Conservation (phyloP, 2,329 filamentous ascomycete genomes). For the Calonectria fujianensis region DNA sequence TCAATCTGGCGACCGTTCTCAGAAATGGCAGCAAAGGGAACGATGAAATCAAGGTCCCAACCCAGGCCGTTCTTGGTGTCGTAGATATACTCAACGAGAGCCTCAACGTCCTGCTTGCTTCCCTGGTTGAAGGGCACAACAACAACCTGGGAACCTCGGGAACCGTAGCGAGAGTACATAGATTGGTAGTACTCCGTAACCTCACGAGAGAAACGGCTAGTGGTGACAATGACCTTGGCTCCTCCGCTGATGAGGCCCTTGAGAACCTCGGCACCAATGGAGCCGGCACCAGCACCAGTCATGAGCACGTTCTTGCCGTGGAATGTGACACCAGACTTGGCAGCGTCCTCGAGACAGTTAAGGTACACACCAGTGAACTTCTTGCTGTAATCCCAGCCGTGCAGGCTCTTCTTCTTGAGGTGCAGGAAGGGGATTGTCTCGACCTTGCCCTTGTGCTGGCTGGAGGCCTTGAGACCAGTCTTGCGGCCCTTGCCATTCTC, state of each 20-base stretch:
- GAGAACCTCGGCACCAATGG: conserved; percentile 96
- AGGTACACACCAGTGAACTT: conserved; percentile 96
- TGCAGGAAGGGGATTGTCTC: conserved; percentile 99
- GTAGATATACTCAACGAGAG: conserved; percentile 96
- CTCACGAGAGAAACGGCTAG: conserved; percentile 95
- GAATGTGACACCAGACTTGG: conserved; percentile 91
- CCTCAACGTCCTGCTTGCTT: conserved; percentile 98
- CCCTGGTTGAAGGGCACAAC: conserved; percentile 99
- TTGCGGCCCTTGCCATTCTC: conserved; percentile 83
- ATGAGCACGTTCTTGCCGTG: conserved; percentile 97
- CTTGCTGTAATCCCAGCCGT: conserved; percentile 99
- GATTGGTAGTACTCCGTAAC: conserved; percentile 99
- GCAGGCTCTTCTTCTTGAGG: conserved; percentile 92
- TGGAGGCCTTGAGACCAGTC: conserved; percentile 69
- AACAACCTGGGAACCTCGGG: conserved; percentile 95
- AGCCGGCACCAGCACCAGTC: conserved; percentile 98
- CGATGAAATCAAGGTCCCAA: conserved; percentile 97
- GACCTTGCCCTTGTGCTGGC: conserved; percentile 87
- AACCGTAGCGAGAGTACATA: conserved; percentile 97
- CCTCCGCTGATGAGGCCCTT: conserved; percentile 97
- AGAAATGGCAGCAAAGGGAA: conserved; percentile 97
- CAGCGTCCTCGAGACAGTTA: conserved; percentile 92
- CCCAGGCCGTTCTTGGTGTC: conserved; percentile 96
- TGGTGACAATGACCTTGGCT: conserved; percentile 97
- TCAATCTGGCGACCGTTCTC: conserved; percentile 99